Conservation (phyloP, 768 basidiomycete genomes). For the Mycena vulgaris region DNA sequence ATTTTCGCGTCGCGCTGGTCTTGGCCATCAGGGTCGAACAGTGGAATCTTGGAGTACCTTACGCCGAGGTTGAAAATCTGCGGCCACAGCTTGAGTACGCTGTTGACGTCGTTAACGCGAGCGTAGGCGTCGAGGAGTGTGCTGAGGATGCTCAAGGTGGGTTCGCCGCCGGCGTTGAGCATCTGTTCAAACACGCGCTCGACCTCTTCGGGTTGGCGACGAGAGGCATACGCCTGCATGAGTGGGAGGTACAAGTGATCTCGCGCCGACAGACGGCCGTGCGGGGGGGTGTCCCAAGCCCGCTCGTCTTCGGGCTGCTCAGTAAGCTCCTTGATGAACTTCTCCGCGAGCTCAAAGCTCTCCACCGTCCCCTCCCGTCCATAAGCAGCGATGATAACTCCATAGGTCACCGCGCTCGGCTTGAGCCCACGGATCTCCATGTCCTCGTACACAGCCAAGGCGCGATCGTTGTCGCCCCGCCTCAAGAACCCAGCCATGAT, state of each 20-base stretch:
- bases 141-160: constrained; percentile 73
- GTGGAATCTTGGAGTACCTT: constrained; percentile 52
- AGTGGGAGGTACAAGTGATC: constrained; percentile 76
- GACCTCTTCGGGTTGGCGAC: constrained; percentile 64
- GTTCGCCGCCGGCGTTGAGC: constrained; percentile 67
- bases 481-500: constrained; percentile 83
- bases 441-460: constrained; percentile 77
- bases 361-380: constrained; percentile 63
- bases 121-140: constrained; percentile 83
- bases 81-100: constrained; percentile 77
- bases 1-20: constrained; percentile 39
- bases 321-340: constrained; percentile 72
- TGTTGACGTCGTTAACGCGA: constrained; percentile 66
- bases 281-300: constrained; percentile 56
- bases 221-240: constrained; percentile 64
- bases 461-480: constrained; percentile 63
- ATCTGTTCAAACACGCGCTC: constrained; percentile 69
- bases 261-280: constrained; percentile 60
- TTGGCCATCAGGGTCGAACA: constrained; percentile 48
- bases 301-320: constrained; percentile 49
- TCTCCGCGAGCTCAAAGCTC: constrained; percentile 73
- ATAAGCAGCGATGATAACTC: constrained; percentile 76
- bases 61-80: constrained; percentile 74
- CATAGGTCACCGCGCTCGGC: constrained; percentile 79
- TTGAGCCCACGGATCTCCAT: constrained; percentile 78